phyloP scores from a whole-genome alignment of 78 protist species.

The Dictyostelium brefeldianum region DNA sequence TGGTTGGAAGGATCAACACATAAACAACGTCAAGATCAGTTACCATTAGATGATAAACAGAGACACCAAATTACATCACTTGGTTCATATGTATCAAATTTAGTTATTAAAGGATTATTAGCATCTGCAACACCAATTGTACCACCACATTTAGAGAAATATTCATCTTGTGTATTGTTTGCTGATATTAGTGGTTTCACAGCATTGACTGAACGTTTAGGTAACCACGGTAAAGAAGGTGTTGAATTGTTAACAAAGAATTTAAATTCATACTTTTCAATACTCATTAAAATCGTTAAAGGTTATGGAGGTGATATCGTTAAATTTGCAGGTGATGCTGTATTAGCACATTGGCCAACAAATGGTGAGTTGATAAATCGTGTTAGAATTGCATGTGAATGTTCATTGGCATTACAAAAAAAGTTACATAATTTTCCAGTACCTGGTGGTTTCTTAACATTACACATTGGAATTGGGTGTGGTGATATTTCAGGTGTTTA shows the following conservation, averaged over 20 bases:
- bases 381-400: constrained; percentile 84
- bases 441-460: constrained; percentile 80
- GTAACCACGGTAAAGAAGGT: constrained; percentile 76
- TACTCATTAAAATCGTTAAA: constrained; percentile 77
- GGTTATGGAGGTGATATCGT: constrained; percentile 88
- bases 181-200: constrained; percentile 90
- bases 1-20: constrained; percentile 76
- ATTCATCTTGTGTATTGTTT: constrained; percentile 80
- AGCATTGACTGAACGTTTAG: constrained; percentile 79
- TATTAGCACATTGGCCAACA: constrained; percentile 88
- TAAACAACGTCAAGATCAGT: constrained; percentile 47
- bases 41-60: constrained; percentile 57
- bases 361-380: constrained; percentile 54
- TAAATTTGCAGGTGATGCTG: constrained; percentile 92
- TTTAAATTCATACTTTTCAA: constrained; percentile 81
- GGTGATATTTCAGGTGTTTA: constrained; percentile 83
- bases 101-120: constrained; percentile 61
- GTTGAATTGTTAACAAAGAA: constrained; percentile 82
- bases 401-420: constrained; percentile 76
- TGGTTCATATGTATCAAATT: constrained; percentile 64
- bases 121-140: constrained; percentile 68
- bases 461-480: constrained; percentile 90
- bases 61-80: constrained; percentile 56
- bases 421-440: constrained; percentile 82
- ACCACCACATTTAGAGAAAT: constrained; percentile 71